A percentile compares a stretch with the other conserved stretches of the same genome.
These are phyloP conservation scores for Colletotrichum horii DNA, from an alignment of 2,329 filamentous ascomycete genomes.

Conservation along the genomic window DNA sequence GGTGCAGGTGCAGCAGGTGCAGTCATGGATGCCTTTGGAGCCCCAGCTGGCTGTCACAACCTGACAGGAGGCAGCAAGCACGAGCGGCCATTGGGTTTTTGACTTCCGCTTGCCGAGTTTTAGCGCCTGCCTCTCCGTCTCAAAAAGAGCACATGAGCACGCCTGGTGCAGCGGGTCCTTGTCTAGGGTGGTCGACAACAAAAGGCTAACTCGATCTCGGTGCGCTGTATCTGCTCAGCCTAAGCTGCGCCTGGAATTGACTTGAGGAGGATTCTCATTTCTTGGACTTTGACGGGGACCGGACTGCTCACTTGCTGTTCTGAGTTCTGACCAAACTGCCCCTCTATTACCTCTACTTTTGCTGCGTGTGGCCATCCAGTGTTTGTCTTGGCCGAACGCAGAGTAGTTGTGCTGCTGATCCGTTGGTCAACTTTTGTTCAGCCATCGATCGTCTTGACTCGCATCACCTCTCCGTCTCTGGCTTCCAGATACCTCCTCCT, in stretches of 20 bases:
- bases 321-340: background rate
- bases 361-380: background rate
- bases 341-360: background rate
- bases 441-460: background rate
- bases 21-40: background rate
- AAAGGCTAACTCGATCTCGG: slow-evolving; percentile 16
- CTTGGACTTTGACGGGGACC: background rate
- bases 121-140: slow-evolving; percentile 45
- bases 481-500: background rate
- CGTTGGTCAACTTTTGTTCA: background rate
- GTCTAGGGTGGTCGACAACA: slow-evolving; percentile 11
- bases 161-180: slow-evolving; percentile 44
- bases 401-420: background rate
- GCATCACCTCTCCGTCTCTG: background rate
- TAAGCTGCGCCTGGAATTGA: background rate
- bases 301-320: background rate
- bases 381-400: background rate
- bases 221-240: background rate
- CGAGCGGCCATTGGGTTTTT: slow-evolving; percentile 20
- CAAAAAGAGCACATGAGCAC: slow-evolving; percentile 54
- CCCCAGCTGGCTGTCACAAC: background rate
- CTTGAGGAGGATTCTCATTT: background rate
- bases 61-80: background rate
- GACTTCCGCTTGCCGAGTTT: slow-evolving; percentile 42
- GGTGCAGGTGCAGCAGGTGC: background rate